Evolutionary conservation across 129 eudicot genomes (phyloP), one percentile per base, ranked within the genome.

Genomic region (Scalesia atractyloides): DNA sequence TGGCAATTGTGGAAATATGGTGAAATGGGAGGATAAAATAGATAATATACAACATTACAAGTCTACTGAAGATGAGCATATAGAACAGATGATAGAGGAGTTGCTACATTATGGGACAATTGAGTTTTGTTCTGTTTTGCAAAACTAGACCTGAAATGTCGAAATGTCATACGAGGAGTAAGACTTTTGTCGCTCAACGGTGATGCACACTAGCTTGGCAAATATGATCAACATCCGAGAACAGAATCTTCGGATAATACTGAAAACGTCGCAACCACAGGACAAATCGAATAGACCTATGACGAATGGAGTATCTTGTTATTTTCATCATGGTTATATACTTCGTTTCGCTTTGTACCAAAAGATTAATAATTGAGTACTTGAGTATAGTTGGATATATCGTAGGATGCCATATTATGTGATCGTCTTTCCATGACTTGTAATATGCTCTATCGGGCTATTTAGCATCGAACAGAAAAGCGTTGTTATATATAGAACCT

Each of bases 71-170:
- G 98, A 94, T 80, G 96, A 94, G 76, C 89, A 89, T 64, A 88
- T 94, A 13, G 93, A 94, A 80, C 97, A 94, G 72, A 94, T 94
- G 98, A 94, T 94, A 18, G 82, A 90, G 62, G 98, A 94, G 80
- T 58, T 94, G 87, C 88, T 94, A 70, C 88, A 94, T 87, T 93
- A 87, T 89, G 89, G 89, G 19, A 78, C 87, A n/a, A 17, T 92
- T 51, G 98, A 93, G 85, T 79, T 93, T 22, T 85, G 85, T 59
- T 84, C 88, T 79, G 91, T 82, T 52, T 33, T 92, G 72, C 76
- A 76, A 26, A 75, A 71, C 14, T 88, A 78, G 79, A 33, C 57
- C 19, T 14, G 60, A 20, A 39, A 56, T 63, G n/a, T 12, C 19
- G 12, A 52, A 51, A 70, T 20, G 30, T 51, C 17, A 36, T 43